These are phyloP conservation scores for Lasiosphaeria ovina DNA, from an alignment of 495 filamentous ascomycete species.

Conservation along the genomic window DNA sequence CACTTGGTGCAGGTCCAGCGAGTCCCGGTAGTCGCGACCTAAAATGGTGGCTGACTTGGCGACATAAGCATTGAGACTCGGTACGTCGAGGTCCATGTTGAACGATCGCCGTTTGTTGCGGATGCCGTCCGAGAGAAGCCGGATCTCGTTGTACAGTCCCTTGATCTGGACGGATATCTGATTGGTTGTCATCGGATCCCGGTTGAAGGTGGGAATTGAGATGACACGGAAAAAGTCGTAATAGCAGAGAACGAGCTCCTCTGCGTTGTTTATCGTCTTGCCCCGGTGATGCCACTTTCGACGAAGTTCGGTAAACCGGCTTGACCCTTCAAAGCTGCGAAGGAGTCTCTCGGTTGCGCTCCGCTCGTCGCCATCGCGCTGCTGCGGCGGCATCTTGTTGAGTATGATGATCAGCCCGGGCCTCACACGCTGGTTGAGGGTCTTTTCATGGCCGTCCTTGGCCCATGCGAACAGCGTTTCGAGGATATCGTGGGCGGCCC, in stretches of 20 bases:
- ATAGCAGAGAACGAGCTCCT: constrained; percentile 37
- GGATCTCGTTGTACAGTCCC: constrained; percentile 19
- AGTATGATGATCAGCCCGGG: constrained; percentile 49
- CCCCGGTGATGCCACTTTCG: constrained; percentile 14
- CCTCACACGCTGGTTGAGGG: constrained; percentile 47
- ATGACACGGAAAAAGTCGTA: constrained; percentile 30
- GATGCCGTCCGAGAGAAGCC: constrained; percentile 12
- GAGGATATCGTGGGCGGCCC: constrained; percentile 23
- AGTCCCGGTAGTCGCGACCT: constrained; percentile 17
- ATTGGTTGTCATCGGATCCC: constrained; percentile 12
- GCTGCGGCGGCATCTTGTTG: constrained; percentile 36
- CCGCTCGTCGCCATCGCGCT: constrained; percentile 17
- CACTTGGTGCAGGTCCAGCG: constrained; percentile 20
- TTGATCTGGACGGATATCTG: constrained; percentile 22
- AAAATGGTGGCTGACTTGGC: constrained; percentile 7
- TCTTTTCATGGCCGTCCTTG: constrained; percentile 31
- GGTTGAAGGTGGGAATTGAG: constrained; percentile 13
- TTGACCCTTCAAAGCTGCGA: constrained; percentile 17
- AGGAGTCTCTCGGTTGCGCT: constrained; percentile 16
- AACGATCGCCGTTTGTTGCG: constrained; percentile 9
- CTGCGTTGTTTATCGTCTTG: constrained; percentile 24
- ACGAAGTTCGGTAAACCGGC: constrained; percentile 11
- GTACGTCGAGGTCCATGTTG: constrained; percentile 22
- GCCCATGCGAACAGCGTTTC: constrained; percentile 34
- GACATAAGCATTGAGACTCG: constrained; percentile 21